Base-by-base conservation (phyloP, 1,284 basidiomycete genomes). In the Volvariella surrecta region DNA sequence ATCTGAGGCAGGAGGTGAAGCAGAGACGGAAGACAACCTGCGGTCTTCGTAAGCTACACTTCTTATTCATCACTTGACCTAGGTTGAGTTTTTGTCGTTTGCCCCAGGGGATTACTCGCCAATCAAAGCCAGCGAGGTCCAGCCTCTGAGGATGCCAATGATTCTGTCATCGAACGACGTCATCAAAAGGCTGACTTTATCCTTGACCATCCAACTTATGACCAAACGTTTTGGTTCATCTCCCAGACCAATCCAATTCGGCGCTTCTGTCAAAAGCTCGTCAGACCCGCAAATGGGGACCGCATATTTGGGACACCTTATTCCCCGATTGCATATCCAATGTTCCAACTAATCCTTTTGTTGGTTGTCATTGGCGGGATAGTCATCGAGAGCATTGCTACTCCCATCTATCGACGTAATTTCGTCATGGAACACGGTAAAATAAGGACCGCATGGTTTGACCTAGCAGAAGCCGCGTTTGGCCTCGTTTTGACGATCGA, bases 171-270 rank as follows among this genome's bases (percentile, higher is more conserved):
- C 45, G 89, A 96, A 59, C 76, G 77, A 7, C 74, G 82, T n/a
- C 88, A 88, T 10, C 79, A 79, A 55, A 87, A 86, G 56, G 85
- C 88, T 0, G 87, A 90, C 51, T 91, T 96, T 58, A 96, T 98
- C 51, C 79, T 79, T 2, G 76, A 84, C 37, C 87, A 98, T 63
- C 92, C 95, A 0, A 79, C 83, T 0, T 99, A 89, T 56, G 95
- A 98, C 63, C 86, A 83, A 55, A 81, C 89, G 0, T 85, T 97
- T 52, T 97, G 90, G 83, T 51, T 96, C 7, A 87, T 98, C 58
- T 80, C 84, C 2, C 92, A 96, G 62, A 76, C 77, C 53, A 93
- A 87, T 52, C 62, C 65, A 2, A 39, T 96, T 34, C 83, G 95
- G 0, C 74, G 71, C 42, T 61, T 84, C 45, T 97, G 89, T 58